Base-by-base conservation (phyloP, 2,329 filamentous ascomycete genomes). In the Fusarium agapanthi region DNA sequence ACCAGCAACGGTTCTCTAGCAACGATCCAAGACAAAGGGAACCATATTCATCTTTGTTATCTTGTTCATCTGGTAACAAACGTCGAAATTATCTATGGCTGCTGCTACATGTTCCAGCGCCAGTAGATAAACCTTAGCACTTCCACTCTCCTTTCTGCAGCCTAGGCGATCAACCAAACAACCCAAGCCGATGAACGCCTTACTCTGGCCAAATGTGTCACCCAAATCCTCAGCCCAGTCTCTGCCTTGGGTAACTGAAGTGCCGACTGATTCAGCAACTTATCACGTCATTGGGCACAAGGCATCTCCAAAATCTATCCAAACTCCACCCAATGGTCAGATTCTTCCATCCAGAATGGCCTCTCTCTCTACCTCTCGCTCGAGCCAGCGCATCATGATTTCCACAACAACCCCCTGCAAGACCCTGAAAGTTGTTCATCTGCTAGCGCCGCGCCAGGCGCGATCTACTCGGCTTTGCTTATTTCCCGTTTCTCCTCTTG, bases 201-300 rank as follows among this genome's bases (percentile, higher is more conserved):
- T 69, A 72, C 56, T 67, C 59, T 72, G 41, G 24, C 57, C 61
- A 57, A 45, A 44, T 60, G 54, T 57, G 38, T 51, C 38, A 53
- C 47, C 44, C 50, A 43, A 38, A 20, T 48, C 32, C 63, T 67
- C 45, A 65, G 66, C 43, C 67, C 61, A 30, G 58, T 35, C 43
- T 63, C 37, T 37, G 34, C 43, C 35, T 48, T n/a, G 38, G 30
- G 22, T 35, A 35, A 28, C 38, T 60, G 57, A 61, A 26, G 51
- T 60, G 61, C 53, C 44, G 34, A 63, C 61, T 56, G 53, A 63
- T 71, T 67, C 70, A 64, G 54, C 48, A 67, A 63, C 38, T 56
- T 60, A 56, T 67, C 70, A 64, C 66, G 62, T 64, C 70, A 67
- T 71, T 68, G 67, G 55, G 53, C 53, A 54, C 59, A 70, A 55